phyloP scores from a whole-genome alignment of 75 land plant genomes.

The Selaginella tamariscina region DNA sequence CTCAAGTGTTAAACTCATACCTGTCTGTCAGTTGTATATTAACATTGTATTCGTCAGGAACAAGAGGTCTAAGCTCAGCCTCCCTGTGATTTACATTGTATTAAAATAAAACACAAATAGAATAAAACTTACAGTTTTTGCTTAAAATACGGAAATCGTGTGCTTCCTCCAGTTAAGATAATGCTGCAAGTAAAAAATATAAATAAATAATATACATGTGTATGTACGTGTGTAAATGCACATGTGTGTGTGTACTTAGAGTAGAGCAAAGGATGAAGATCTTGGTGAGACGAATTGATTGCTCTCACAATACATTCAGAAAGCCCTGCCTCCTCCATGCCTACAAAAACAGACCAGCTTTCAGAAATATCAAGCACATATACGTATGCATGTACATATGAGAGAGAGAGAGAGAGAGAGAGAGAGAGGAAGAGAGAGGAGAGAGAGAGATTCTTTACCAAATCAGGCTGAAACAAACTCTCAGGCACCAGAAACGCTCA shows the following conservation, averaged over 20 bases:
- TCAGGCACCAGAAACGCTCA: slow-evolving; percentile 98
- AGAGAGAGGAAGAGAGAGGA: too few species aligned
- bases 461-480: slow-evolving; percentile 92
- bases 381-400: too few species aligned
- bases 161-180: slow-evolving; percentile 57
- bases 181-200: slow-evolving; percentile 16
- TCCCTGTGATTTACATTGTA: slow-evolving; percentile 33
- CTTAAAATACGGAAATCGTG: slow-evolving; percentile 66
- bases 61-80: slow-evolving; percentile 79
- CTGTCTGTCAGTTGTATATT: slow-evolving; percentile 68
- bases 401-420: too few species aligned
- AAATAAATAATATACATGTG: too few species aligned
- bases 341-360: slow-evolving; percentile 23
- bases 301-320: slow-evolving; percentile 95
- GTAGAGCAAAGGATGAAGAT: slow-evolving; percentile 87
- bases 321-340: slow-evolving; percentile 92
- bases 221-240: too few species aligned
- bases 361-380: neutral
- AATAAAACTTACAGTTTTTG: slow-evolving; percentile 53
- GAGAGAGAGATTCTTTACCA: too few species aligned
- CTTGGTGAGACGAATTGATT: slow-evolving; percentile 63
- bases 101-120: neutral
- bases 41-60: slow-evolving; percentile 67
- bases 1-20: slow-evolving; percentile 24
- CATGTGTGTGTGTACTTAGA: too few species aligned